Base-by-base conservation (phyloP, 176 grass and related monocot species). In the Oryza glaberrima region DNA sequence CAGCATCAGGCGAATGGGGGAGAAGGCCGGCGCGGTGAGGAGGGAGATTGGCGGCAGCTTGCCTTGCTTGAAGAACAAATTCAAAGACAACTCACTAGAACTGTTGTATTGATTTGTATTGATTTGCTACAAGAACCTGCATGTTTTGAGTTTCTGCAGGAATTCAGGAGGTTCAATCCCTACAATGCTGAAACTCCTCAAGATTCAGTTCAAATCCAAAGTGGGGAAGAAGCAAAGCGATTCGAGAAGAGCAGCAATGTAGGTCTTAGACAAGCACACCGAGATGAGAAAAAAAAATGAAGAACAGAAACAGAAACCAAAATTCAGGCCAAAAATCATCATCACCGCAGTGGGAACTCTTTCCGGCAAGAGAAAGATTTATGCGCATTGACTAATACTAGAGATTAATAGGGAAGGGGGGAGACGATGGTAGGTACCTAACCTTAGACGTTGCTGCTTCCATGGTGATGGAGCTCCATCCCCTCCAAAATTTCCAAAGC, bases 381-480 rank as follows among this genome's bases (percentile, higher is more conserved):
- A 38, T 3, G 51, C 13, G 51, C 10, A 10, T 61, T 9, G 8
- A 44, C 17, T 6, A 13, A 11, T 46, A 54, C 6, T 40, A 40
- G 38, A 58, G 52, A 58, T 58, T 58, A 20, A 10, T 2, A 25
- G 52, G 32, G 7, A 10, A 77, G 32, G n/a, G n/a, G 16, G 30
- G n/a, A 58, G 76, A 77, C 44, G 76, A 78, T 2, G 58, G 58
- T 19, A 40, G 20, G 58, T 77, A 64, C 75, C 25, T 26, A 26
- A 26, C 25, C 75, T 43, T 34, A 64, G 13, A 40, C 6, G 6
- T 17, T 30, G 43, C 65, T 28, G 28, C 51, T 45, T 63, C 52
- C 80, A 82, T 61, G 68, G 80, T 63, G 80, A 82, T 61, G 68
- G 80, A 82, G 80, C 36, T 30, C 49, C 80, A 28, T 61, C 35